Base-by-base conservation (phyloP, 2,329 filamentous ascomycete species). In the Grosmannia huntii region DNA sequence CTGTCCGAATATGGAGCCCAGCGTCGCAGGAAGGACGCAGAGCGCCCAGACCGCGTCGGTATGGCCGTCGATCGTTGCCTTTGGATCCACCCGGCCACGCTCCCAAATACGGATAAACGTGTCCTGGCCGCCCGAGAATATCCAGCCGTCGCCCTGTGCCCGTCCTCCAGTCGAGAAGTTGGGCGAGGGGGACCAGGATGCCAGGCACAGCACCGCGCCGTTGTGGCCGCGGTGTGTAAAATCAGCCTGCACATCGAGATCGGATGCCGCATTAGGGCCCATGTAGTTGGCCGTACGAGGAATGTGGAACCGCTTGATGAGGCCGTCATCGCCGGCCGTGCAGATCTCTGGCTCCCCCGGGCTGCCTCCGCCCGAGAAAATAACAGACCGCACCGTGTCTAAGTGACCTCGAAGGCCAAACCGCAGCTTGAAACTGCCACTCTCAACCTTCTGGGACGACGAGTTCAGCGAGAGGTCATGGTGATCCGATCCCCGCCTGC, bases 81-180 rank as follows among this genome's bases (percentile, higher is more conserved):
- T 97, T 9, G 94, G 90, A 68, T 97, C 94, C 36, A 99, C 90
- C 53, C 92, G 80, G 31, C 92, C 92, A 55, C 91, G 83, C 71
- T 99, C 92, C 94, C 94, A 99, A 0, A 99, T 90, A 33, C 91
- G 84, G 44, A 99, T 85, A 7, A 90, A 95, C 21, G 89, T 84
- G 71, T 99, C 94, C 69, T 96, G 90, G 4, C 94, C 94, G 61
- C 94, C 94, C 5, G 92, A 97, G 71, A 99, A 99, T 63, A 99
- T 91, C 94, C 94, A 99, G 31, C 94, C 94, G 65, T 97, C 94
- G 36, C 92, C 92, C 65, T 87, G 84, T 9, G 89, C 89, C 62
- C 91, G 84, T 7, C 91, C 90, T 41, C 91, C 89, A 21, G 90
- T 95, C 9, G 89, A 87, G 69, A 96, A 96, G 67, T 89, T 94